phyloP scores from a whole-genome alignment of 2,329 filamentous ascomycete genomes.

The Ophiostoma sp. region DNA sequence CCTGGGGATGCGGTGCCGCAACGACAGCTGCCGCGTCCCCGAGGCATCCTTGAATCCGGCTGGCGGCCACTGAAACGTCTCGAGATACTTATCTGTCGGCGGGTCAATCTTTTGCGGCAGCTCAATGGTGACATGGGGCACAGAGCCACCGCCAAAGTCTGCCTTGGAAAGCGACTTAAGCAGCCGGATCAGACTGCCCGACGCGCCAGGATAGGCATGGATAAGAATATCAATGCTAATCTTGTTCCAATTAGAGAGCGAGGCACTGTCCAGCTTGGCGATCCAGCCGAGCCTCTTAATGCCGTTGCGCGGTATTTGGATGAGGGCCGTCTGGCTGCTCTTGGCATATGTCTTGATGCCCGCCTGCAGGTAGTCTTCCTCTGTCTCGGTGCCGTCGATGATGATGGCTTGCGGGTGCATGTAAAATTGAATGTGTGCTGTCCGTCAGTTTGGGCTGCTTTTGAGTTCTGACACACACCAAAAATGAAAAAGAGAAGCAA shows the following conservation, averaged over 20 bases:
- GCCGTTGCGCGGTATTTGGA: conserved; percentile 64
- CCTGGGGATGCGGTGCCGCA: conserved; percentile 68
- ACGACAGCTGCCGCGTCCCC: conserved; percentile 53
- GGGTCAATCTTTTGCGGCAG: conserved; percentile 66
- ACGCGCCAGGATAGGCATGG: conserved; percentile 64
- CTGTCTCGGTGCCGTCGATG: conserved; percentile 60
- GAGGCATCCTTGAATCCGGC: conserved; percentile 36
- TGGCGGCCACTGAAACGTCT: conserved; percentile 64
- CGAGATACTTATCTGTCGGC: conserved; percentile 57
- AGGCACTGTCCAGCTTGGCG: conserved; percentile 65
- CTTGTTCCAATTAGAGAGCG: conserved; percentile 71
- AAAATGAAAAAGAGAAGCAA: conserved; percentile 27
- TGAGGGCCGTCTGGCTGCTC: conserved; percentile 54
- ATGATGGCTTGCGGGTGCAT: conserved; percentile 74
- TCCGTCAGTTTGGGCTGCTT: neutral
- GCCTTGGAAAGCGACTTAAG: conserved; percentile 69
- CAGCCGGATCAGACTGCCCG: conserved; percentile 70
- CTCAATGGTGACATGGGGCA: conserved; percentile 78
- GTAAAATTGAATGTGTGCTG: conserved; percentile 63
- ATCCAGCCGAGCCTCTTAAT: conserved; percentile 69
- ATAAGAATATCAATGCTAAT: conserved; percentile 77
- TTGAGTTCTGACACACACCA: neutral
- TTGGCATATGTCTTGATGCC: conserved; percentile 53
- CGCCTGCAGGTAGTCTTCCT: conserved; percentile 63
- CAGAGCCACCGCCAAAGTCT: conserved; percentile 65